Percentiles rank a stretch among this genome's conserved stretches.
phyloP scores from a whole-genome alignment of 2,329 filamentous ascomycete genomes.

The Teratosphaeria pseudoeucalypti region DNA sequence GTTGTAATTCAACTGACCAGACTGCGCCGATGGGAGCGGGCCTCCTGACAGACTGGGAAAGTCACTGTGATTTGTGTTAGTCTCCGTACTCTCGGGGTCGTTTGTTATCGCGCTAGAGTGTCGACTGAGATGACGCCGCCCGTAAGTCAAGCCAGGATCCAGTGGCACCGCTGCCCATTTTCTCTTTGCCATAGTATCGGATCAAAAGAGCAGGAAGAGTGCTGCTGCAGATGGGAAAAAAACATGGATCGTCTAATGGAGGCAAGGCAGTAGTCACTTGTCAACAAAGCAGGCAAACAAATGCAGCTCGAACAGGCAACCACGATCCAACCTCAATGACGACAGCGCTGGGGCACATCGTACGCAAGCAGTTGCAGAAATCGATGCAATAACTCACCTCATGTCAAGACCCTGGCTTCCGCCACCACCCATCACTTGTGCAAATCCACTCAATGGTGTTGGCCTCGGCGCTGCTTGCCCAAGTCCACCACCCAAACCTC shows the following conservation, averaged over 20 bases:
- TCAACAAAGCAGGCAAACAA: background rate
- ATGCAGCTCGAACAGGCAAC: background rate
- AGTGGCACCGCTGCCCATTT: background rate
- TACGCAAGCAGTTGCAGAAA: background rate
- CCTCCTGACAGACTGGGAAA: conserved; percentile 52
- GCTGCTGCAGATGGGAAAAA: background rate
- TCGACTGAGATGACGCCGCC: background rate
- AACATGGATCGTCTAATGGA: background rate
- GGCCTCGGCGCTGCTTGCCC: conserved; percentile 13
- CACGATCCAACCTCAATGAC: background rate
- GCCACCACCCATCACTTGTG: conserved; percentile 26
- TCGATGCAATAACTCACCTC: conserved; percentile 19
- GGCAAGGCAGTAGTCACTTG: background rate
- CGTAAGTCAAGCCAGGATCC: background rate
- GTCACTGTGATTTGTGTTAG: conserved; percentile 37
- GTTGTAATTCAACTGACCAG: conserved; percentile 41
- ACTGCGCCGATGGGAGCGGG: conserved; percentile 43
- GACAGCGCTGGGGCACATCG: background rate
- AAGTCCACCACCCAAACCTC: conserved; percentile 5
- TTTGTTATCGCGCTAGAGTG: background rate
- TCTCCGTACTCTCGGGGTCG: background rate
- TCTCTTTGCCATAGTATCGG: background rate
- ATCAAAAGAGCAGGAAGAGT: background rate
- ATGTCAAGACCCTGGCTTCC: conserved; percentile 24
- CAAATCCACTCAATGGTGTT: conserved; percentile 23